Percentiles rank a stretch among this genome's conserved stretches.
These are phyloP conservation scores for Lepidopterella palustris DNA, from an alignment of 495 filamentous ascomycete species.

Conservation along the genomic window DNA sequence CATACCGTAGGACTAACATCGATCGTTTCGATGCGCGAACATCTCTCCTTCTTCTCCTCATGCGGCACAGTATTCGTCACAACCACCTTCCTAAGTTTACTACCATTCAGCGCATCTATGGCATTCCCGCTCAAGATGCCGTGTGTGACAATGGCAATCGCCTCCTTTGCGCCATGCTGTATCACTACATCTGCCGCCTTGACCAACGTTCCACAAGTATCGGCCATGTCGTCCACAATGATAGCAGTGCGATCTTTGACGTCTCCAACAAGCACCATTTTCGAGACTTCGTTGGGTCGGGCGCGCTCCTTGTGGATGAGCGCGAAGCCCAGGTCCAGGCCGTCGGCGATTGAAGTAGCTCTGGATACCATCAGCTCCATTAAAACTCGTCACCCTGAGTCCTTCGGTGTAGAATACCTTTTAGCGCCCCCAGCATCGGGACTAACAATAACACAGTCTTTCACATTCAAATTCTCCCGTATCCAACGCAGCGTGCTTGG, in stretches of 20 bases:
- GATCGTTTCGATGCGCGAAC: slow-evolving; percentile 77
- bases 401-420: slow-evolving; percentile 47
- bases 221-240: slow-evolving; percentile 69
- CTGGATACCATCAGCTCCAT: slow-evolving; percentile 37
- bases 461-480: slow-evolving; percentile 71
- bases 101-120: slow-evolving; percentile 82
- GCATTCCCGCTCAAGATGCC: slow-evolving; percentile 90
- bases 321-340: slow-evolving; percentile 90
- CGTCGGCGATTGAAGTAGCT: slow-evolving; percentile 93
- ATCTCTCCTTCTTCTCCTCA: slow-evolving; percentile 69
- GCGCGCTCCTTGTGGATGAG: slow-evolving; percentile 98
- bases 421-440: slow-evolving; percentile 97
- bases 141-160: slow-evolving; percentile 93
- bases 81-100: slow-evolving; percentile 68
- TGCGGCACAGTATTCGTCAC: slow-evolving; percentile 98
- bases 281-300: slow-evolving; percentile 88
- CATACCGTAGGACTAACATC: slow-evolving; percentile 85
- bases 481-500: slow-evolving; percentile 90
- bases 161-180: slow-evolving; percentile 78
- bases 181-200: slow-evolving; percentile 91
- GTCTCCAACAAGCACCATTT: slow-evolving; percentile 78
- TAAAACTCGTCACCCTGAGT: background rate
- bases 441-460: slow-evolving; percentile 88
- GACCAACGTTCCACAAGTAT: slow-evolving; percentile 89
- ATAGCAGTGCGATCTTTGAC: slow-evolving; percentile 59